Percentiles rank a stretch among this genome's conserved stretches.
phyloP scores from a whole-genome alignment of 805 yeast genomes.

The Saccharomycopsis capsularis region DNA sequence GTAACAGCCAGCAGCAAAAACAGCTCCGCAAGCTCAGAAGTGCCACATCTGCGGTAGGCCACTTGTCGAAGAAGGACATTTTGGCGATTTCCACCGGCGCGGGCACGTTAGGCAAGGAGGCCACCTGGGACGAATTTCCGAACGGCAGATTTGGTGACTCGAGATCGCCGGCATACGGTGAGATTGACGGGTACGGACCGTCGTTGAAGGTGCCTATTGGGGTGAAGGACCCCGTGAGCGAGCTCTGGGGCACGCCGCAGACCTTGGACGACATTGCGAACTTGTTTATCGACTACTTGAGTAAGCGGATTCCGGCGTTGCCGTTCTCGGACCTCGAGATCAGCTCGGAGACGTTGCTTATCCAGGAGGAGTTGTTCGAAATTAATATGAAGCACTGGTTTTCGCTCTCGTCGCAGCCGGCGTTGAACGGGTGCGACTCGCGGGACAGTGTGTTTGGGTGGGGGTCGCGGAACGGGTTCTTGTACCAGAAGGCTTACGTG shows the following conservation, averaged over 20 bases:
- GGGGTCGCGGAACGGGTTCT: conserved; percentile 89
- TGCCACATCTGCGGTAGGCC: not conserved
- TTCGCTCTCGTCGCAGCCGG: conserved; percentile 95
- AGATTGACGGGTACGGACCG: conserved; percentile 96
- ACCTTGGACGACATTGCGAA: conserved; percentile 51
- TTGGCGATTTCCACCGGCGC: conserved; percentile 78
- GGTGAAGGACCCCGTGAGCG: conserved; percentile 51
- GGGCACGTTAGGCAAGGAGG: conserved; percentile 79
- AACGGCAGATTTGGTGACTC: conserved; percentile 95
- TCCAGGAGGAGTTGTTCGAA: conserved; percentile 83
- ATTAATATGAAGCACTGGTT: conserved; percentile 69
- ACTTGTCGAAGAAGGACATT: conserved; percentile 45
- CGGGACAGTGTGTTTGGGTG: conserved; percentile 91
- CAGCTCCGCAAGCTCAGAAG: not conserved
- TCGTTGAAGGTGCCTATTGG: conserved; percentile 46
- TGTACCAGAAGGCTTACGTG: conserved; percentile 92
- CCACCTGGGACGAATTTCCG: conserved; percentile 96
- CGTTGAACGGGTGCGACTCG: conserved; percentile 70
- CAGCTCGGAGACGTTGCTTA: conserved; percentile 83
- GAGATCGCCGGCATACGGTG: conserved; percentile 95
- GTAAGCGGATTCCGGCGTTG: conserved; percentile 64
- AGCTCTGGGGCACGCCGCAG: conserved; percentile 77
- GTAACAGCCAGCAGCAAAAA: not conserved
- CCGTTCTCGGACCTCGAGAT: conserved; percentile 92
- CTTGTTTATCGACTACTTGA: conserved; percentile 65